Evolutionary conservation across 2,329 filamentous ascomycete species (phyloP).

Genomic region (Dothistroma pini): DNA sequence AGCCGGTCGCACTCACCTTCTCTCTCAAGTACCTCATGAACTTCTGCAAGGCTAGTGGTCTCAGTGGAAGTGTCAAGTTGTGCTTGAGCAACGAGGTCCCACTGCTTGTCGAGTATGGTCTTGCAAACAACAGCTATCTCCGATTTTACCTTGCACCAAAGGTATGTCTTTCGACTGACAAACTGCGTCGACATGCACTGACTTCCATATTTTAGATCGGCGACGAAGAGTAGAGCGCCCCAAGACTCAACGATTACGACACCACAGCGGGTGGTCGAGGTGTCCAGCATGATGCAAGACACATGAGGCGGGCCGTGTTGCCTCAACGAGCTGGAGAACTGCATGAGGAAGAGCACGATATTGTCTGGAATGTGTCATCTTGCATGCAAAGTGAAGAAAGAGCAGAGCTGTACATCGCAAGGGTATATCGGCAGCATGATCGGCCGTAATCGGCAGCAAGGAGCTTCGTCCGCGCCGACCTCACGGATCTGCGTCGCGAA

Average conservation of each 20-base stretch:
- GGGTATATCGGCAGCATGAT: not conserved
- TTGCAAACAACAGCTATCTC: constrained; percentile 80
- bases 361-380: constrained; percentile 5
- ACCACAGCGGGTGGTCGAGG: not conserved
- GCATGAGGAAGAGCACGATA: not conserved
- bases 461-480: not conserved
- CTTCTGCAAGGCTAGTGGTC: constrained; percentile 94
- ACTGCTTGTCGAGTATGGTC: constrained; percentile 85
- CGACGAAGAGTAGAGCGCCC: constrained; percentile 55
- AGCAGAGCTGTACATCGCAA: not conserved
- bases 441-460: not conserved
- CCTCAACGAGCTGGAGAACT: constrained; percentile 3
- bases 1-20: constrained; percentile 93
- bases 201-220: constrained; percentile 57
- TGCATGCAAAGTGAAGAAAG: constrained; percentile 4
- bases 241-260: not conserved
- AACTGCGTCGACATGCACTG: not conserved
- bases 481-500: not conserved
- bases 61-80: constrained; percentile 80
- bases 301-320: not conserved
- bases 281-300: not conserved
- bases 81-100: constrained; percentile 96
- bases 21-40: constrained; percentile 99
- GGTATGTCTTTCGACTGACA: constrained; percentile 52
- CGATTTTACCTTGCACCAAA: constrained; percentile 98